Percentiles rank a stretch among this genome's conserved stretches.
These are phyloP conservation scores for Cutaneotrichosporon dermatis DNA, from an alignment of 1,284 basidiomycete species.

Conservation along the genomic window DNA sequence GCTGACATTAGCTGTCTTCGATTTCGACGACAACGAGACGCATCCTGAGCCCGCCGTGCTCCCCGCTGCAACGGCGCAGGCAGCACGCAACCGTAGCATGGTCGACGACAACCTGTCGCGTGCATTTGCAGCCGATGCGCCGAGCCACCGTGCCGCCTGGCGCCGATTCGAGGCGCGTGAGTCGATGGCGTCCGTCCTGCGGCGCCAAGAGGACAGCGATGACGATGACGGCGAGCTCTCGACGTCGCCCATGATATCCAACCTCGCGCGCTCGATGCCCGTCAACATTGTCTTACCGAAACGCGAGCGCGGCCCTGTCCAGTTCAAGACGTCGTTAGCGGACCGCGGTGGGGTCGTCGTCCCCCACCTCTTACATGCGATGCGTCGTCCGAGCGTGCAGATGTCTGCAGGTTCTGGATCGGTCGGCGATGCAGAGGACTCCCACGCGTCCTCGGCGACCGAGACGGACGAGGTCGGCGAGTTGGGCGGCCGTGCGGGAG, in stretches of 20 bases:
- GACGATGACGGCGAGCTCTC: constrained; percentile 21
- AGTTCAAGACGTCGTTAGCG: constrained; percentile 43
- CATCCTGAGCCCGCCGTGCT: not conserved
- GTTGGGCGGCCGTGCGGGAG: no score
- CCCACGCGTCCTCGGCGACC: no score
- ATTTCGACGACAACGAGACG: constrained; percentile 43
- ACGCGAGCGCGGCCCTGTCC: constrained; percentile 13
- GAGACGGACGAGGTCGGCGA: no score
- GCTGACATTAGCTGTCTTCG: constrained; percentile 41
- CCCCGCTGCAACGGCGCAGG: not conserved
- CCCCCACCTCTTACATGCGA: constrained; percentile 37
- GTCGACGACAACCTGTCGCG: constrained; percentile 44
- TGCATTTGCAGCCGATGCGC: constrained; percentile 46
- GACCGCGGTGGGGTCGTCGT: constrained; percentile 41
- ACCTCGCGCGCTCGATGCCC: constrained; percentile 41
- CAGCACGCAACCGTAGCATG: constrained; percentile 26
- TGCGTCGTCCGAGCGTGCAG: constrained; percentile 19
- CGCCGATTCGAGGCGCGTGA: constrained; percentile 25
- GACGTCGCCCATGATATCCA: constrained; percentile 9
- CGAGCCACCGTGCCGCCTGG: constrained; percentile 47
- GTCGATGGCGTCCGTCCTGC: constrained; percentile 20
- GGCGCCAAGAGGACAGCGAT: constrained; percentile 5
- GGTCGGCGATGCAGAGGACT: no score
- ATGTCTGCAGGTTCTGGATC: not conserved
- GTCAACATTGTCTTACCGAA: constrained; percentile 32